phyloP scores from a whole-genome alignment of 2,329 filamentous ascomycete species.

The Phaeosphaeria sp. region DNA sequence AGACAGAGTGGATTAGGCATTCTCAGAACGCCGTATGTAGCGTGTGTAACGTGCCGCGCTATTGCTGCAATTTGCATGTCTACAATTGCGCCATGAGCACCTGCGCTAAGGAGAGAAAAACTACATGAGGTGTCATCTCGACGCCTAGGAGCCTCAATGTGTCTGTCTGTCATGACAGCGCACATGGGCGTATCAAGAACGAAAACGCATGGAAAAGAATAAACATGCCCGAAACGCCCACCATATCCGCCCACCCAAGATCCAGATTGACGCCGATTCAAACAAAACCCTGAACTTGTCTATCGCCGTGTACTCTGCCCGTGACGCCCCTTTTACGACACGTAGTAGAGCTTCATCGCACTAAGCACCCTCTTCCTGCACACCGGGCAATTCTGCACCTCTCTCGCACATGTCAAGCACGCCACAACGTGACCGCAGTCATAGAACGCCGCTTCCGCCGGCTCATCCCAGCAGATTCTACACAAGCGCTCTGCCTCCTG shows the following conservation, averaged over 20 bases:
- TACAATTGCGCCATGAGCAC: not conserved
- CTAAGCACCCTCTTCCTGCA: slow-evolving; percentile 64
- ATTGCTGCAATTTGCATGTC: not conserved
- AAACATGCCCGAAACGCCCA: not conserved
- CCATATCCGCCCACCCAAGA: not conserved
- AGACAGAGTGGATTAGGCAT: too few species aligned
- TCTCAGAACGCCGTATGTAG: too few species aligned
- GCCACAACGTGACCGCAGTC: slow-evolving; percentile 69
- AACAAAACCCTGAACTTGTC: not conserved
- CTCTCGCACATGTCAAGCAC: slow-evolving; percentile 64
- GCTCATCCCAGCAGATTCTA: slow-evolving; percentile 67
- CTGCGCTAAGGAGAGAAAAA: slow-evolving; percentile 3
- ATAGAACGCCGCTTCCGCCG: slow-evolving; percentile 66
- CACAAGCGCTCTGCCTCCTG: slow-evolving; percentile 66
- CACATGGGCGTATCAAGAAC: not conserved
- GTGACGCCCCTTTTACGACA: slow-evolving; percentile 22
- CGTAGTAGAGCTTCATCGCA: slow-evolving; percentile 63
- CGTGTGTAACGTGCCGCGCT: not conserved
- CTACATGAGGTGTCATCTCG: too few species aligned
- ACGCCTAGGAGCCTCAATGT: too few species aligned
- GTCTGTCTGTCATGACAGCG: not conserved
- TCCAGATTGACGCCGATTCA: not conserved
- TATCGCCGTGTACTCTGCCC: not conserved
- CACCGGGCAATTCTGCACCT: slow-evolving; percentile 66
- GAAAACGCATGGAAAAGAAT: not conserved